Evolutionary conservation across 441 rosid genomes (phyloP), one percentile per base, ranked within the genome.

Genomic region (Adansonia gregorii): DNA sequence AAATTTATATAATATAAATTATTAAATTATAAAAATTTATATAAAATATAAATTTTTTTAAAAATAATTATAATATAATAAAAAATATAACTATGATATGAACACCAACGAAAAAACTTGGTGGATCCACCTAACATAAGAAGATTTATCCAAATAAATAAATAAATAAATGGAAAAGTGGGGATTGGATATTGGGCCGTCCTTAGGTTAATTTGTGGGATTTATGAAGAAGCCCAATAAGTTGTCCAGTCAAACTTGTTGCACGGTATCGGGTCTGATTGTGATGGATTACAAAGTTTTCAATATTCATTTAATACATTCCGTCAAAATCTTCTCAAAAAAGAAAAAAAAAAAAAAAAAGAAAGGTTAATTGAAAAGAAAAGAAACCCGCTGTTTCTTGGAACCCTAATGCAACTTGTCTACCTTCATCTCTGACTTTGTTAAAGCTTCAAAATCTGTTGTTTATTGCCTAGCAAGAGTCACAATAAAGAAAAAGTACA

Each of bases 351-450:
- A 15, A 0, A 6, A 64, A 64, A 39, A 24, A 14, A 5, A 11
- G 1, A 64, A 64, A 39, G 0, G 17, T 31, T 3, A 31, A 41
- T 24, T 48, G 43, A 24, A 12, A 22, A 3, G 12, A 35, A 24
- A 15, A 31, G 39, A 31, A 31, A 31, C 39, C 49, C 67, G 78
- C 67, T 19, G 60, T 17, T 65, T 27, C 61, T 54, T 31, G 84
- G 82, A 80, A 56, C 76, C 74, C 77, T 55, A 55, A 20, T 6
- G 20, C 27, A 78, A 41, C 58, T 71, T 52, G 51, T 67, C 52
- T n/a, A 72, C 60, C 20, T 11, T 0, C 72, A 11, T 67, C 39
- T 67, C 39, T 70, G 59, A 43, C 65, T 19, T 31, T 17, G 49
- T 72, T 27, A 17, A 46, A 61, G 0, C 77, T 75, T 17, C 20